Conservation (phyloP, 2,329 filamentous ascomycete species). For the Neofusicoccum ribis region DNA sequence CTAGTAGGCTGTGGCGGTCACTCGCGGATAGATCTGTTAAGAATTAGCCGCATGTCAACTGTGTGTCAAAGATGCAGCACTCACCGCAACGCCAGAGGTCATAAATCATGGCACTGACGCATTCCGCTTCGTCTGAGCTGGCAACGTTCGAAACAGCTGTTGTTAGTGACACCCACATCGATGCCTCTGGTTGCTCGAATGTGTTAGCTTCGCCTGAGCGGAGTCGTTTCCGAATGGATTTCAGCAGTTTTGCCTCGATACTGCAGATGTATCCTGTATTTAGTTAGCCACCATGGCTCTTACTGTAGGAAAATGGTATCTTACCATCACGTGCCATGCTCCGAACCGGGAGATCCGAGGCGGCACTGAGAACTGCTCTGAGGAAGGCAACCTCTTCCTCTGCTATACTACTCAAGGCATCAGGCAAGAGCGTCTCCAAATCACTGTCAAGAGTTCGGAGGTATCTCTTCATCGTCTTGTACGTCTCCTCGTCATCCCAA, state of each 20-base stretch:
- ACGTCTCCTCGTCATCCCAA: slow-evolving; percentile 16
- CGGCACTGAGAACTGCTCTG: slow-evolving; percentile 2
- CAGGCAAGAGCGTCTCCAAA: slow-evolving; percentile 2
- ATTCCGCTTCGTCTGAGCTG: slow-evolving; percentile 9
- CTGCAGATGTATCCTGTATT: slow-evolving; percentile 5
- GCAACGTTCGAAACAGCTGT: slow-evolving; percentile 11
- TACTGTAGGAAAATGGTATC: background rate
- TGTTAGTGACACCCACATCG: slow-evolving; percentile 14
- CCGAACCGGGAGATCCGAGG: slow-evolving; percentile 10
- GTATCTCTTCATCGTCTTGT: slow-evolving; percentile 19
- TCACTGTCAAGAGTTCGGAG: slow-evolving; percentile 11
- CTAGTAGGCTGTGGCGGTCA: slow-evolving; percentile 16
- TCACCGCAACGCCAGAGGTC: slow-evolving; percentile 14
- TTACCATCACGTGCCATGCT: slow-evolving; percentile 11
- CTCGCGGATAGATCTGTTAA: slow-evolving; percentile 9
- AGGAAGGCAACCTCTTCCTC: slow-evolving; percentile 6
- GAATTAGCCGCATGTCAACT: background rate
- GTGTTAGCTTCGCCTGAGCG: background rate
- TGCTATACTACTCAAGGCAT: background rate
- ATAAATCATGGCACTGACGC: slow-evolving; percentile 12
- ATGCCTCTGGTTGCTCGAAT: slow-evolving; percentile 4
- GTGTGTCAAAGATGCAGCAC: background rate
- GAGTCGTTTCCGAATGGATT: background rate
- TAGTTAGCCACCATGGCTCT: background rate
- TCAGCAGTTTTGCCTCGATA: slow-evolving; percentile 18